Base-by-base conservation (phyloP, 2,329 filamentous ascomycete genomes). In the Pestalotiopsis sp. region DNA sequence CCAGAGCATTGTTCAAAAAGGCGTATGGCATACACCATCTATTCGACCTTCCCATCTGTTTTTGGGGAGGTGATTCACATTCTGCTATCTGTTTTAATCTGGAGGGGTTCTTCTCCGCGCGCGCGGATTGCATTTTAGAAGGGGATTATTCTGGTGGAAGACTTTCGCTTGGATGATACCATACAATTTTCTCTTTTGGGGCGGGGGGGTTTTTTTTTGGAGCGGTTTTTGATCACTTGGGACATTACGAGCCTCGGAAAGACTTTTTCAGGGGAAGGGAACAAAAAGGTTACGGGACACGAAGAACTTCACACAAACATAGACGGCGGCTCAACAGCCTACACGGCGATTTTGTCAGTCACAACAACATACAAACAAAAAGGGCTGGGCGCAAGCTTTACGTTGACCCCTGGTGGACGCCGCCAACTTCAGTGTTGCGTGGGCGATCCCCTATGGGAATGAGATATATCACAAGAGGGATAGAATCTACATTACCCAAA, bases 101-200 rank as follows among this genome's bases (percentile, higher is more conserved):
- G 5, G 45, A 36, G 45, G 45, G 69, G 67, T 68, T 71, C 71
- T 73, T 69, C 71, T 45, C 49, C 58, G 62, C 38, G 59, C 17
- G 45, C 61, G 59, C 56, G 70, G 73, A 67, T 59, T 72, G 74
- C 71, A 71, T 74, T 36, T 58, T 72, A 71, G 73, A 74, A 65
- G 68, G 68, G 69, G 61, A 69, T 71, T 52, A 52, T 52, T 69
- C 67, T 72, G 70, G 69, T 64, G 39, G 57, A 70, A 75, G 71
- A 76, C 75, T 77, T 76, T 78, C 75, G 74, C 73, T 78, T 75
- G 76, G 75, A 78, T 77, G 76, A 78, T 78, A 78, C 77, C 77
- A 77, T 67, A 67, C 69, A 69, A 69, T 59, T 70, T 65, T 58
- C 41, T 70, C 71, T 72, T 72, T 74, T 61, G 71, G 52, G 13